Conservation (phyloP, 495 filamentous ascomycete species). For the Aspergillus bridgeri region DNA sequence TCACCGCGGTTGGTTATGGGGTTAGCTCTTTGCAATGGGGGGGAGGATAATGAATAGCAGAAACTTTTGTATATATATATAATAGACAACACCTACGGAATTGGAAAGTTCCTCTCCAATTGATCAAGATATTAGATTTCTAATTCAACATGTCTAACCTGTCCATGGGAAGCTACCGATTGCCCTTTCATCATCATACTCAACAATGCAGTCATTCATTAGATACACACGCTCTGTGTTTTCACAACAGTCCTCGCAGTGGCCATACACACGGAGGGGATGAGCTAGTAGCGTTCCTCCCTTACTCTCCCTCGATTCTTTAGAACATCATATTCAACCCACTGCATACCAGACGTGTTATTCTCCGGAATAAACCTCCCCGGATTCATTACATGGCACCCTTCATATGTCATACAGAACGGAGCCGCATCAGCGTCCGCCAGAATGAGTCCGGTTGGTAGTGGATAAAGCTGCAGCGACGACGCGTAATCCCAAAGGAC, state of each 20-base stretch:
- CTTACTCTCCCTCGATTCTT: slow-evolving; percentile 52
- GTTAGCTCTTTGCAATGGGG: no score
- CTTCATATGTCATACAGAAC: slow-evolving; percentile 87
- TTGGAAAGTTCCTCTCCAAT: no score
- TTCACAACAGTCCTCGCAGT: neutral
- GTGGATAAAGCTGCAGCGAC: slow-evolving; percentile 75
- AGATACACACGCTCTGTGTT: neutral
- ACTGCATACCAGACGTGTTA: slow-evolving; percentile 61
- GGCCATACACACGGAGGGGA: neutral
- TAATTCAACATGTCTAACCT: neutral
- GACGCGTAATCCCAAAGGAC: slow-evolving; percentile 83
- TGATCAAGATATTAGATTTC: no score
- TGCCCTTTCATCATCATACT: neutral
- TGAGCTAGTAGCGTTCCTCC: slow-evolving; percentile 38
- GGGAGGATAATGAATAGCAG: no score
- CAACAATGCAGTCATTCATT: neutral
- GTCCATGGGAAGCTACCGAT: neutral
- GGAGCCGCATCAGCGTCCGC: slow-evolving; percentile 75
- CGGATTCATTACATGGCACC: slow-evolving; percentile 94
- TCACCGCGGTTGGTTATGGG: neutral
- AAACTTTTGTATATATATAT: no score
- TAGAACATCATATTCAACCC: slow-evolving; percentile 80
- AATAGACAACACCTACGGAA: no score
- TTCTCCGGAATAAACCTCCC: slow-evolving; percentile 66
- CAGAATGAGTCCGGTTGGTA: slow-evolving; percentile 79